phyloP scores from a whole-genome alignment of 768 basidiomycete genomes.

The Suillus placidus region DNA sequence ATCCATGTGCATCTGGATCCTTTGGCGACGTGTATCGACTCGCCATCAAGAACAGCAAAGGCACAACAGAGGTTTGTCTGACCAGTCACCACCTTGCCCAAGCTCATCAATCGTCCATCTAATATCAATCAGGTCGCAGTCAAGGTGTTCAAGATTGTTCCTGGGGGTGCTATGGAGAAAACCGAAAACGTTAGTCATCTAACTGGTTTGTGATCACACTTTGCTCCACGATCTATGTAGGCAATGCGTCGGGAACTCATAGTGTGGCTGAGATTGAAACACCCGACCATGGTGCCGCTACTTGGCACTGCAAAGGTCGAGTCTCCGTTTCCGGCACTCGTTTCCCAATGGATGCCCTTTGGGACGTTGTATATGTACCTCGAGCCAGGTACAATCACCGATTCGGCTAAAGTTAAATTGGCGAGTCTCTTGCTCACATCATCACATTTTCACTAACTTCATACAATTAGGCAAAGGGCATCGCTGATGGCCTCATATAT shows the following conservation, averaged over 20 bases:
- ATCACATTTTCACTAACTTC: neutral
- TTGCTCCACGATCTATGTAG: neutral
- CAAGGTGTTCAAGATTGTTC: neutral
- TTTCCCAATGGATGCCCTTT: too few species aligned
- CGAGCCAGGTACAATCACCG: too few species aligned
- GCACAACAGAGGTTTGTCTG: neutral
- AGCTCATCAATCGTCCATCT: neutral
- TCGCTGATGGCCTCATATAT: neutral
- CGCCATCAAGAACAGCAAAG: neutral
- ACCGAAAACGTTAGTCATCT: neutral
- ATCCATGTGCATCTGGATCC: neutral
- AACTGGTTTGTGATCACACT: neutral
- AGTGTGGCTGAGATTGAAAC: constrained; percentile 23
- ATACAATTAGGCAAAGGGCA: neutral
- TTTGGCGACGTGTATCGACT: neutral
- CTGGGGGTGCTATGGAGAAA: neutral
- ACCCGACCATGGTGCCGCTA: constrained; percentile 23
- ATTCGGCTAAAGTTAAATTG: neutral
- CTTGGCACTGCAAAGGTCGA: constrained; percentile 14
- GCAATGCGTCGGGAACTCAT: neutral
- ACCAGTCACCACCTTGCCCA: too few species aligned
- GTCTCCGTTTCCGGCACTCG: neutral
- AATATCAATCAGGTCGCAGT: neutral
- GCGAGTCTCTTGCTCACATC: neutral
- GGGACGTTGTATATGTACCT: too few species aligned